Base-by-base conservation (phyloP, 1,139 yeast genomes). In the Lodderomyces margitis region DNA sequence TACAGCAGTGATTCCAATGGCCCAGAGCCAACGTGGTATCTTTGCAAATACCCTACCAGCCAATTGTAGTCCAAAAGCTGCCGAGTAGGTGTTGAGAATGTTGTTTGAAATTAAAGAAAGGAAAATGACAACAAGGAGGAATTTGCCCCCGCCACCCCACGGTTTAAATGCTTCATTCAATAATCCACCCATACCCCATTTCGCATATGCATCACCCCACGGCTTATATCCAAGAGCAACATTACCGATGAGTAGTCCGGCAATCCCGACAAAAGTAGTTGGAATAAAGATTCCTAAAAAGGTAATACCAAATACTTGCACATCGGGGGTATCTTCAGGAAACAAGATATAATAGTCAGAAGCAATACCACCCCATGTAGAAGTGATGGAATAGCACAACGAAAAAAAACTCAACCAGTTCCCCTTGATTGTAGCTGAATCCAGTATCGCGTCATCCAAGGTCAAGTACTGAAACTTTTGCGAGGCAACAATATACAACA, bases 281-380 rank as follows among this genome's bases (percentile, higher is more conserved):
- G 96, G 96, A 5, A 84, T 46, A 39, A 78, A 66, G 23, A 84
- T 82, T 2, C 87, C 87, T 20, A 82, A 65, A 51, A 85, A 82
- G 0, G 96, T 87, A 44, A 83, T 64, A 14, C 62, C 24, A 54
- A 81, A 85, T 1, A 83, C 70, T 49, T 74, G 75, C 49, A 64
- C 51, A 46, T 79, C 78, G 1, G 87, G 76, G 0, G 88, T 78
- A 34, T 70, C 68, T 56, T 87, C 95, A 0, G 96, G 96, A 57
- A 88, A 82, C 41, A 87, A 70, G 40, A 88, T 80, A 59, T 86
- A 87, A 60, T 88, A 89, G 61, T 89, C 97, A 0, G 92, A 75
- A 1, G 96, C 87, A 46, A 85, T 78, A 3, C 91, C 83, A 27
- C 95, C 94, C 96, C 96, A 89, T 1, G 96, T 87, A 1, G 91